Evolutionary conservation across 78 protist species (phyloP), one percentile per base, ranked within the genome.

Genomic region (Dictyostelium brefeldianum): DNA sequence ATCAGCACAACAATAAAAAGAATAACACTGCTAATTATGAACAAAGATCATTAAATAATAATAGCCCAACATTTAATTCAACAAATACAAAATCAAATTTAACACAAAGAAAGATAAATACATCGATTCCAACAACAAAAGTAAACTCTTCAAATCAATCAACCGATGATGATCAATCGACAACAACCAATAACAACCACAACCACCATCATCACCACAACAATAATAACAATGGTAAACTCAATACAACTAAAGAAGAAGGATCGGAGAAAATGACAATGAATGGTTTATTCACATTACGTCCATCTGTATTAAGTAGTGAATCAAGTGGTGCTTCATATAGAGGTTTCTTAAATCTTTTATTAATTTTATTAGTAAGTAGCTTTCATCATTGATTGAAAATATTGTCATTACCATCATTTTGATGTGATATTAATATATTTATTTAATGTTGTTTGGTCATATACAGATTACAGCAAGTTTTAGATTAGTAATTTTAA

Each of bases 401-500:
- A 25, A 31, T 4, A 18, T 18, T 71, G 41, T 1, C 17, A 14
- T 17, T 31, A 7, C 2, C 25, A 18, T 9, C 20, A 51, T 5
- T 41, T 5, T 50, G n/a, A n/a, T 36, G 43, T 3, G 43, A 36
- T 36, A 36, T 36, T 36, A 36, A 36, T 36, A 36, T 36, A 1
- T 36, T 6, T 47, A 22, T 5, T 12, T 65, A 65, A 7, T 36
- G 43, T n/a, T n/a, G n/a, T n/a, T n/a, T n/a, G n/a, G n/a, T n/a
- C n/a, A n/a, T n/a, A n/a, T n/a, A n/a, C n/a, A 89, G 95, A 83
- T 80, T 56, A 12, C 77, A 11, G 48, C 79, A 14, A 81, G 83
- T 81, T 83, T 90, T 78, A 64, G 95, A 71, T 71, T 90, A 46
- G 95, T 90, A 22, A 90, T 90, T 36, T 64, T 90, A 29, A 90